A percentile compares a stretch with the other conserved stretches of the same genome.
These are phyloP conservation scores for Volvariella volvacea DNA, from an alignment of 1,284 basidiomycete species.

Conservation along the genomic window DNA sequence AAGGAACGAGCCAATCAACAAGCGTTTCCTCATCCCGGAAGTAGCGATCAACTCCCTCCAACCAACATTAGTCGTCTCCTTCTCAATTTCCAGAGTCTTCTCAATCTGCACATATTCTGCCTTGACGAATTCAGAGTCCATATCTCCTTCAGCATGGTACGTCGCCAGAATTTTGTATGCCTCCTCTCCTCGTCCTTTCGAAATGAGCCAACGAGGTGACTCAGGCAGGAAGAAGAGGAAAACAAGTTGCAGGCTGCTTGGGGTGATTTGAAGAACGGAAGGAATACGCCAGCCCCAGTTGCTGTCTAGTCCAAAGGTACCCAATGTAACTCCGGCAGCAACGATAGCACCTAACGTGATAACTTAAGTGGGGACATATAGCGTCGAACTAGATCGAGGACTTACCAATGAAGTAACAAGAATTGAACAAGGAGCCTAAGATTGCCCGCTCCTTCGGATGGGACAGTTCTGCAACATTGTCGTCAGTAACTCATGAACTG, in stretches of 20 bases:
- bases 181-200: conserved; percentile 40
- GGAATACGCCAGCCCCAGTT: conserved; percentile 54
- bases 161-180: conserved; percentile 41
- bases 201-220: conserved; percentile 56
- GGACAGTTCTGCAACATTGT: conserved; percentile 30
- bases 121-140: conserved; percentile 41
- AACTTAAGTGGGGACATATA: neutral
- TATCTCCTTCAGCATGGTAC: conserved; percentile 45
- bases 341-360: conserved; percentile 32
- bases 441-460: conserved; percentile 44
- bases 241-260: conserved; percentile 38
- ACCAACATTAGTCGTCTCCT: conserved; percentile 32
- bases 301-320: conserved; percentile 39
- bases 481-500: neutral
- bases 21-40: conserved; percentile 41
- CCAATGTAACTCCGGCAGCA: conserved; percentile 37
- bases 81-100: conserved; percentile 40
- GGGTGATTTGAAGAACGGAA: conserved; percentile 47
- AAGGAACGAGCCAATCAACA: conserved; percentile 37
- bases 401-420: conserved; percentile 38
- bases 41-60: conserved; percentile 38
- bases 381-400: neutral
- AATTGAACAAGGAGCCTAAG: conserved; percentile 41
- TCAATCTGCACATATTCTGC: conserved; percentile 50
- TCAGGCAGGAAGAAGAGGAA: conserved; percentile 49